phyloP scores from a whole-genome alignment of 2,329 filamentous ascomycete genomes.

The Zalaria obscura region DNA sequence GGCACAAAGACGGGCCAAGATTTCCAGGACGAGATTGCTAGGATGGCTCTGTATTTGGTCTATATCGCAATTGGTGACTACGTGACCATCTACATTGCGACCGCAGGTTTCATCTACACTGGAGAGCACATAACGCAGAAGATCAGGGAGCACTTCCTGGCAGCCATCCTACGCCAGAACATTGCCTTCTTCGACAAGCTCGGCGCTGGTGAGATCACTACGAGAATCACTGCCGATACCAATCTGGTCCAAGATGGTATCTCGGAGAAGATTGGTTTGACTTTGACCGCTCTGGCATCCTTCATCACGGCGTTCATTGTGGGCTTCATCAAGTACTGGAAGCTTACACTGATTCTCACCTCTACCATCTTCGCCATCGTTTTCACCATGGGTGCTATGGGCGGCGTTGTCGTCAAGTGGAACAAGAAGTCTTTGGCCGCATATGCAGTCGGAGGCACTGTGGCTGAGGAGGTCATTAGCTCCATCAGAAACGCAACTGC shows the following conservation, averaged over 20 bases:
- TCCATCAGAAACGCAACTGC: conserved; percentile 86
- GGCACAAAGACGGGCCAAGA: conserved; percentile 31
- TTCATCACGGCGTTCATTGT: conserved; percentile 86
- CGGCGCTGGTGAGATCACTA: conserved; percentile 85
- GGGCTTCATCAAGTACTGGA: conserved; percentile 84
- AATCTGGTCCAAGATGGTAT: conserved; percentile 90
- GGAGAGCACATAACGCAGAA: conserved; percentile 33
- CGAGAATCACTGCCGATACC: conserved; percentile 84
- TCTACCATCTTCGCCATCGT: conserved; percentile 71
- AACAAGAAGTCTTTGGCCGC: conserved; percentile 65
- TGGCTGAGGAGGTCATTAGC: conserved; percentile 89
- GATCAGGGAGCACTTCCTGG: conserved; percentile 63
- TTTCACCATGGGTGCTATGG: conserved; percentile 61
- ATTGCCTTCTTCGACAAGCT: conserved; percentile 89
- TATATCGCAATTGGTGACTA: conserved; percentile 77
- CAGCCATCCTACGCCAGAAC: conserved; percentile 73
- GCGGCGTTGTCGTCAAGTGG: conserved; percentile 63
- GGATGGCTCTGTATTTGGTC: conserved; percentile 66
- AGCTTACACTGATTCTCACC: conserved; percentile 73
- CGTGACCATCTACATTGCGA: conserved; percentile 61
- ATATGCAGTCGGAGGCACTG: conserved; percentile 71
- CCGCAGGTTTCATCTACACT: conserved; percentile 71
- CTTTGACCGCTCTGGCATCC: conserved; percentile 60
- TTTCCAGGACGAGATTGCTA: conserved; percentile 47
- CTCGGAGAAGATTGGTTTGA: conserved; percentile 74